Conservation (phyloP, 495 filamentous ascomycete species). For the Aspergillus affinis region DNA sequence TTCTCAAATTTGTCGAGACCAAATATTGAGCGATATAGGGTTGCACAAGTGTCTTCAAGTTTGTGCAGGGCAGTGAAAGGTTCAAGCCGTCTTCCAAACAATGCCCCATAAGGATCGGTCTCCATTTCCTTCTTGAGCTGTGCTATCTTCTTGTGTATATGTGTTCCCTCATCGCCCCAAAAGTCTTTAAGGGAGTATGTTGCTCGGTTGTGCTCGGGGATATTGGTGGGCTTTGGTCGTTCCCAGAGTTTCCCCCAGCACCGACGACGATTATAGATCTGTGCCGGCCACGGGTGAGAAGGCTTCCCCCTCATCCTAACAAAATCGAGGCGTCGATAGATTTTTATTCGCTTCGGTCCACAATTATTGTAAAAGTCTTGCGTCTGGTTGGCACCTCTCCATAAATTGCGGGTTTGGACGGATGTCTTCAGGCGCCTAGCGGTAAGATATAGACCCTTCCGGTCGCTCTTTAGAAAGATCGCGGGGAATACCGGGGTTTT, state of each 20-base stretch:
- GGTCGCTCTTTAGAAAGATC: not conserved
- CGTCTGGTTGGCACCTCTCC: conserved; percentile 2
- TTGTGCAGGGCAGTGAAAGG: conserved; percentile 19
- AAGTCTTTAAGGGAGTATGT: conserved; percentile 12
- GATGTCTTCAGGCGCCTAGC: conserved; percentile 1
- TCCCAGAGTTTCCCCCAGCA: conserved; percentile 12
- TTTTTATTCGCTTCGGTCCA: conserved; percentile 14
- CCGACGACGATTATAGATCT: conserved; percentile 8
- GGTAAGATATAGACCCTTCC: not conserved
- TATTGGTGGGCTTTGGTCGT: conserved; percentile 17
- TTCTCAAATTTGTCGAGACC: conserved; percentile 14
- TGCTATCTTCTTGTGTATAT: conserved; percentile 27
- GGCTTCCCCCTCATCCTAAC: conserved; percentile 16
- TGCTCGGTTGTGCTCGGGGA: conserved; percentile 14
- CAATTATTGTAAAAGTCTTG: conserved; percentile 2
- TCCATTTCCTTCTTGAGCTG: conserved; percentile 37
- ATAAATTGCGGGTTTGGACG: conserved; percentile 8
- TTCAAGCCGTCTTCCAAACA: conserved; percentile 42
- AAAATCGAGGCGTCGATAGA: conserved; percentile 15
- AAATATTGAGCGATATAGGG: conserved; percentile 30
- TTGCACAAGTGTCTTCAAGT: conserved; percentile 22
- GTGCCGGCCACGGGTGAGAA: conserved; percentile 9
- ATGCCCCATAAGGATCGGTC: conserved; percentile 38
- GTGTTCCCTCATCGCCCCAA: conserved; percentile 22
- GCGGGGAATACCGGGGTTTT: not conserved